Base-by-base conservation (phyloP, 2,329 filamentous ascomycete species). In the Aphanoascus verrucosus region DNA sequence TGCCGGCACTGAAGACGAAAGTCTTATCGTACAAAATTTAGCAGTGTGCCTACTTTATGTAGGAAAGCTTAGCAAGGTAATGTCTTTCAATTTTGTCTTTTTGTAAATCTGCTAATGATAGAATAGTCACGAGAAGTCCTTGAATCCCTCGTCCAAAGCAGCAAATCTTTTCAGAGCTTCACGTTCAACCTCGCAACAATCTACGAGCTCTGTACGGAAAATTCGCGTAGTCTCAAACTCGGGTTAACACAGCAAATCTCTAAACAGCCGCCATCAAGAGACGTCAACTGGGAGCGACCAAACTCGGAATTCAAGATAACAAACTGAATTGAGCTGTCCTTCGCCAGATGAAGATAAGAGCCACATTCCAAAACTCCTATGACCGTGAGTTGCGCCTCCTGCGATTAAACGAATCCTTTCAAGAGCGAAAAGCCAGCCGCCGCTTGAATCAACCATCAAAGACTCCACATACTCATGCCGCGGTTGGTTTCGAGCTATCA, bases 181-280 rank as follows among this genome's bases (percentile, higher is more conserved):
- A 79, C 94, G 0, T 94, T 96, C 70, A 97, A 97, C 65, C 70
- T 98, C 11, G 82, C 84, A 9, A 97, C 91, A 0, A 81, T 95
- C 62, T 97, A 94, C 65, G 93, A 97, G 69, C 77, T 97, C 6
- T 93, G 86, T 65, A 90, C 86, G 0, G 90, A 97, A 61, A 78
- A 80, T 57, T 80, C 87, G 41, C 75, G 80, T 47, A 77, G 77
- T 11, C 69, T 85, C 61, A 97, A 97, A 74, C 68, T 79, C 31
- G 74, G 72, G 23, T 73, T 97, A 15, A 83, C 85, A 1, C 85
- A 88, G 61, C 79, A 77, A 49, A 76, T 93, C 15, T 84, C 87
- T 0, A 72, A 68, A 1, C 74, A 80, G 61, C 76, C 78, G 41
- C 74, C 78, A 14, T 76, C 74, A 11, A 65, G 69, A 1, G 67